A percentile compares a stretch with the other conserved stretches of the same genome.
These are phyloP conservation scores for Geranium rotundifolium DNA, from an alignment of 345 rosid species.

Conservation along the genomic window DNA sequence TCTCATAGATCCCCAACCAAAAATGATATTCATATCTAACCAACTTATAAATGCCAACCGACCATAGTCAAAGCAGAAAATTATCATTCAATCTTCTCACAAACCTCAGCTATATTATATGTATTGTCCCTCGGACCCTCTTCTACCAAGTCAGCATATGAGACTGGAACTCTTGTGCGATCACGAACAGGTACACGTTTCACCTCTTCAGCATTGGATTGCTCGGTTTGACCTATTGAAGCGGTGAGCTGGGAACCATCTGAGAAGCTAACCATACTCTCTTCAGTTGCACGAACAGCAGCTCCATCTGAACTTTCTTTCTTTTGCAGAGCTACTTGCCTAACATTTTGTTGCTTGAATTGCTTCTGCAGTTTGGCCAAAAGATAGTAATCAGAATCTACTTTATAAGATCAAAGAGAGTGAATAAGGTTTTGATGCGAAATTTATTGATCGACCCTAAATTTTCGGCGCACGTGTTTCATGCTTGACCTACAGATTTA, in stretches of 20 bases:
- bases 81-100: not conserved
- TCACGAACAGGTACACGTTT: conserved; percentile 52
- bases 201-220: conserved; percentile 25
- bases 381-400: not conserved
- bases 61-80: not conserved
- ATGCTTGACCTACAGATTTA: not conserved
- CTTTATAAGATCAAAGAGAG: not conserved
- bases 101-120: not conserved
- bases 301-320: conserved; percentile 23
- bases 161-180: conserved; percentile 77
- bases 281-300: conserved; percentile 11
- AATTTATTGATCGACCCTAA: not conserved
- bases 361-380: conserved; percentile 52
- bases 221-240: conserved; percentile 11
- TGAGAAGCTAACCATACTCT: conserved; percentile 16
- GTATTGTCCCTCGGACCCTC: conserved; percentile 19
- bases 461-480: not conserved
- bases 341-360: conserved; percentile 43
- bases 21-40: not conserved
- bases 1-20: not conserved
- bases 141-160: conserved; percentile 59
- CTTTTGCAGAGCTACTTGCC: conserved; percentile 19
- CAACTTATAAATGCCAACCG: no score
- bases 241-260: conserved; percentile 16
- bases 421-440: not conserved